Base-by-base conservation (phyloP, 2,329 filamentous ascomycete species). In the Penicillium sp. region DNA sequence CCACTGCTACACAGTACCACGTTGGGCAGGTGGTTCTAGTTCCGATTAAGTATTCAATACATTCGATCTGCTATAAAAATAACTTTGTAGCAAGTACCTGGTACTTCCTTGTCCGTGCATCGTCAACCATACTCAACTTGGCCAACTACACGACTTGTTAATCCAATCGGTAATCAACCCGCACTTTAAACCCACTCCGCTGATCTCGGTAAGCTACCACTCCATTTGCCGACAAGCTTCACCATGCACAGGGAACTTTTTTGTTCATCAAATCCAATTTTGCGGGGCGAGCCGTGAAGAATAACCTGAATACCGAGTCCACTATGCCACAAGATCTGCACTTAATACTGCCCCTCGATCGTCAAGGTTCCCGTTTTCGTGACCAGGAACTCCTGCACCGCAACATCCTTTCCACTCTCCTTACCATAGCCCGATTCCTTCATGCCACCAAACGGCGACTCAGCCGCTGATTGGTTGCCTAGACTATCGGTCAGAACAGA, bases 371-470 rank as follows among this genome's bases (percentile, higher is more conserved):
- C 86, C 0, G 86, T 88, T 77, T 88, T 88, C 13, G 83, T 85
- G 45, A 88, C 82, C 64, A 85, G 58, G 64, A 86, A 88, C 69
- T 88, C 85, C 45, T 81, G 78, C 21, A 88, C 80, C 3, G 85
- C 86, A 49, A 88, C 85, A 61, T 88, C 85, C 72, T 87, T 88
- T 16, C 86, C 86, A 31, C 80, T 83, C 68, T 88, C 86, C 71
- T 89, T 88, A 23, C 86, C 86, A 68, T 88, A 88, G 0, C 86
- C 86, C 6, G 82, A 85, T 67, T 88, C 84, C 75, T 88, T 88
- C 66, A 88, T 87, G 3, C 86, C 86, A 19, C 86, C 86, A 66
- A 89, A 89, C 3, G 86, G 86, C 23, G 83, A 83, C 68, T 89
- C 86, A 0, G 86, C 86, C 2, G 86, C 85, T 1, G 85, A 88